These are phyloP conservation scores for Acephala macrosclerotiorum DNA, from an alignment of 2,329 filamentous ascomycete species.

Conservation along the genomic window DNA sequence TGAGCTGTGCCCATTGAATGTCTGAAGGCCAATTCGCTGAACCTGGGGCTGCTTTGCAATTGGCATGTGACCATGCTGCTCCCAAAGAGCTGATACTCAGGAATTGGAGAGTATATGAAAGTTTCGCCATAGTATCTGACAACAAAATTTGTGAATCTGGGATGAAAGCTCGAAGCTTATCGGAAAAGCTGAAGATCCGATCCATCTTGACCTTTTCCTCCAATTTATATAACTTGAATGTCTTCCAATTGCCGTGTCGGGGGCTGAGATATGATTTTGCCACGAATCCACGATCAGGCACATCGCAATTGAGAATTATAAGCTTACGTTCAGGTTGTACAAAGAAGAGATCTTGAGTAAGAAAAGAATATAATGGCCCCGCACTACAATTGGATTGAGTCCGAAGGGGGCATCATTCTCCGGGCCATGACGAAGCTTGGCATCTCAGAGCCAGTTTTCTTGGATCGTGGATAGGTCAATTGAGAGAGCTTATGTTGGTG, in stretches of 20 bases:
- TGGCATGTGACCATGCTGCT: constrained; percentile 2
- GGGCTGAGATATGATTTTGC: background rate
- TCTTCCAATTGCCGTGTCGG: background rate
- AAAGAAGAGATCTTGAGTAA: background rate
- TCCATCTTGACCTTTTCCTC: background rate
- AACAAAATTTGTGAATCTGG: background rate
- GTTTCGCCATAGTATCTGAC: background rate
- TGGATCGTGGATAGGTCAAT: too few species aligned
- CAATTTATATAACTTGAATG: background rate
- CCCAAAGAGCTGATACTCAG: constrained; percentile 11
- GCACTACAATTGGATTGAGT: background rate
- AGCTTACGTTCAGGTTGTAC: background rate
- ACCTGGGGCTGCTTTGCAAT: constrained; percentile 57
- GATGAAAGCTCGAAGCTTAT: background rate
- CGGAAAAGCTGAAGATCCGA: background rate
- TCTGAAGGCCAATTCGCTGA: constrained; percentile 56
- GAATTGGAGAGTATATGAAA: constrained; percentile 16
- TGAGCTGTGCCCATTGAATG: constrained; percentile 54
- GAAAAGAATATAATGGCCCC: background rate
- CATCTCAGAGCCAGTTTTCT: too few species aligned
- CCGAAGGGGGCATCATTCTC: background rate
- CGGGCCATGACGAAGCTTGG: background rate
- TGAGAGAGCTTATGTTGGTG: background rate
- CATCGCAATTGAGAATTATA: background rate
- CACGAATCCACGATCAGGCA: background rate